Evolutionary conservation across 106 monocot genomes (phyloP), one percentile per base, ranked within the genome.

Genomic region (Platanthera guangdongensis): DNA sequence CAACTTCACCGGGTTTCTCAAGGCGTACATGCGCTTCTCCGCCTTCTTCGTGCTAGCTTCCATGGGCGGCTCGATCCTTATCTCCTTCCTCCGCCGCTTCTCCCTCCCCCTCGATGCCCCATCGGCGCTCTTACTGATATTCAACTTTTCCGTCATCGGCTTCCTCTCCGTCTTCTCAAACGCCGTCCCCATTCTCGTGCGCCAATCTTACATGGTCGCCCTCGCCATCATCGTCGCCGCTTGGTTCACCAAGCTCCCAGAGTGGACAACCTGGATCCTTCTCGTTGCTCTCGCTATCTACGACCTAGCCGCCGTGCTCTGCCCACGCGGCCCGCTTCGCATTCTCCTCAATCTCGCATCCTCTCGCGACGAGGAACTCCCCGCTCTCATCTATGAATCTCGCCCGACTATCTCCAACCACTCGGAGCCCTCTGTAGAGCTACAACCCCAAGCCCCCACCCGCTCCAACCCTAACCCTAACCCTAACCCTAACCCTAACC

Each of bases 201-300:
- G 86, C 25, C 97, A 94, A 82, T 79, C 80, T 25, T 97, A 94
- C 81, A 94, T 87, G 85, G 89, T 97, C 52, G 71, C 77, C 18
- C 77, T 97, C 39, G 97, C 86, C 10, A 84, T 92, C 74, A 89
- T 94, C 50, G 93, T 91, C 59, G 94, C 96, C 12, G 87, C 89
- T 28, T 96, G 93, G 93, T 86, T 97, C 67, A 86, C 96, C 8
- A 76, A 81, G 63, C 84, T 97, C 22, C 93, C 96, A 7, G 93
- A 97, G 76, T 97, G 93, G 96, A 97, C 96, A 57, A 97, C 96
- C 16, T 97, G 91, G 91, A 75, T 80, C 47, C 74, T 94, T 7
- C 87, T 97, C 19, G 75, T 97, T 12, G 89, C 93, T 18, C 93
- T 94, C 71, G 89, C 93, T 0, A 16, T 84, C 2, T 97, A 97